Base-by-base conservation (phyloP, 345 rosid genomes). In the Eucalyptus melliodora region DNA sequence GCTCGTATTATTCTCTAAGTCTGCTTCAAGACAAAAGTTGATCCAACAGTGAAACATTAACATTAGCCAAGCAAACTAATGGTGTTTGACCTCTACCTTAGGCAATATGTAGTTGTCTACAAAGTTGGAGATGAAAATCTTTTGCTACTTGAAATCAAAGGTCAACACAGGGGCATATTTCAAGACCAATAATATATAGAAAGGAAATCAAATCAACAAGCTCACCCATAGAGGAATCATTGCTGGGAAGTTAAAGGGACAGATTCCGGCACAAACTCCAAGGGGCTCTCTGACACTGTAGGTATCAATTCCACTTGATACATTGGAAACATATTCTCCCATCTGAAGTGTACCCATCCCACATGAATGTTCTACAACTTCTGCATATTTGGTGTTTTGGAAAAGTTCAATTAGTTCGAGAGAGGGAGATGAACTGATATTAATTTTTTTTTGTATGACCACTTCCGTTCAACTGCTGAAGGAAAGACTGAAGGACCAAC, bases 201-300 rank as follows among this genome's bases (percentile, higher is more conserved):
- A 60, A 77, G 82, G 24, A 90, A 89, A 69, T 62, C 42, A n/a
- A 87, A 42, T 55, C 42, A 30, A 86, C 31, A 47, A 80, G 89
- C 88, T 87, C 93, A 97, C 99, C 99, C 99, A 98, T 92, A 98
- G 95, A 72, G 99, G 99, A 92, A 98, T 98, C 99, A 98, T 97
- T 44, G 99, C 99, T 16, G 99, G 99, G 89, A 98, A 98, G 95
- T 98, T 98, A 93, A 98, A 98, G 62, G 99, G 99, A 88, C 99
- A 98, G 89, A 98, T 96, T 80, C 99, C 99, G 55, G 99, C 99
- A 93, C 99, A 98, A 80, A 97, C 97, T 86, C 99, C 99, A 31
- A 98, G 96, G 14, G 99, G 99, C 93, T 96, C 99, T 92, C 99
- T 95, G 49, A 96, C 49, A 92, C 99, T 98, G 90, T 91, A 98